Evolutionary conservation across 2,329 filamentous ascomycete genomes (phyloP), one percentile per base, ranked within the genome.

Genomic region (Remersonia thermophila): DNA sequence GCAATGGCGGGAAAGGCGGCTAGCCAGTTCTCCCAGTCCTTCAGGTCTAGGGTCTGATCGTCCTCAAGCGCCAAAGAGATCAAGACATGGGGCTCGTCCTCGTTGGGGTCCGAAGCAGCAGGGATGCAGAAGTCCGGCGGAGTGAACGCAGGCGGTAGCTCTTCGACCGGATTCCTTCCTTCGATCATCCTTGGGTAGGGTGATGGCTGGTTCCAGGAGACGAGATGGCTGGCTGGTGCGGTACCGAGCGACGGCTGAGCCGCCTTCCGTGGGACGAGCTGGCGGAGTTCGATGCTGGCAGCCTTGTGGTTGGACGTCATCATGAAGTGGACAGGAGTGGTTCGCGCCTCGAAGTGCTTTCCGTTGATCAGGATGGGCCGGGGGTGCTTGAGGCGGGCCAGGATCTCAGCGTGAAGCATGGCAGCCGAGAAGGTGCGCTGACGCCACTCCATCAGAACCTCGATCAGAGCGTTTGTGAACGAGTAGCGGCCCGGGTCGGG

Each of bases 261-360:
- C 5, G 20, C 20, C 20, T 23, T 23, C 9, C 47, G 40, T 3
- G 59, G 48, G 3, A 61, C 29, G 11, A 61, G 51, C 16, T 62
- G 59, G 5, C 63, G 63, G 26, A 75, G 53, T 48, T 75, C 70
- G 30, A 76, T 75, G 38, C 71, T 74, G 0, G 69, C 68, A 1
- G 67, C 69, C 39, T 62, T 69, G 48, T 74, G 70, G 39, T 75
- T 73, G 13, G 68, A 62, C 2, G 71, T 75, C 69, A 74, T 74
- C 67, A 75, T 75, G 46, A 74, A 74, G 46, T 76, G 71, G 4
- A 75, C 69, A 0, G 71, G 71, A 0, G 71, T 75, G 2, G 70
- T 71, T 27, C 71, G 63, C 26, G 68, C 67, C 47, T 75, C 71
- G 32, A 72, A 71, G 13, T 66, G 62, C 51, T 66, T 70, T 35